Base-by-base conservation (phyloP, 768 basidiomycete species). In the Collybiopsis luxurians region DNA sequence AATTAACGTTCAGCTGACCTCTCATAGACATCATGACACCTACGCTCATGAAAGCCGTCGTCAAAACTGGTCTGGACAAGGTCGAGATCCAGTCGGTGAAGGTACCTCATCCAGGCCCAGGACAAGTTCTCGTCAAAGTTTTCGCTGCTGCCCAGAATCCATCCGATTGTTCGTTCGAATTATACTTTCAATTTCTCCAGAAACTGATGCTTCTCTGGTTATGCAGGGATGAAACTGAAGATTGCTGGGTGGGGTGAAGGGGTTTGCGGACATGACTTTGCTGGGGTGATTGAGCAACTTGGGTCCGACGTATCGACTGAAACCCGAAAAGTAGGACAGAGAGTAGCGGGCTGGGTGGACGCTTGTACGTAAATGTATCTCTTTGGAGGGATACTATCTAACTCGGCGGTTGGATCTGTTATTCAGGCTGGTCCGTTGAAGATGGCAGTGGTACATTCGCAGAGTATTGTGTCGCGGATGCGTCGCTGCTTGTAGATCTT, bases 391-490 rank as follows among this genome's bases (percentile, higher is more conserved):
- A n/a, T 10, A 31, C 26, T n/a, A 52, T 46, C 15, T 47, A 2
- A 44, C 28, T 43, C 7, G 27, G 6, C 3, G 15, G 12, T 3
- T n/a, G 11, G 19, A n/a, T 17, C 13, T 13, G 42, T 11, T 42
- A 17, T 24, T 26, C 28, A 59, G 57, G 57, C 17, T 12, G 17
- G 26, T 26, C 27, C 9, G 13, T 26, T 19, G 53, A 53, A 48
- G n/a, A 24, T 12, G 53, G 57, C 2, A 52, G n/a, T n/a, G n/a
- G 52, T 4, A 28, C 52, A 7, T 64, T 62, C 38, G 61, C 59
- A 21, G 59, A 64, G 51, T 64, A 62, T 49, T 59, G 57, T 50
- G 57, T 64, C 38, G 61, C 61, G 26, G 63, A 64, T 42, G 59
- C 63, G 23, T 21, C 53, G 15, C 34, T 64, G 12, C 55, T 64